Conservation (phyloP, 495 filamentous ascomycete genomes). For the Rhizodiscina lignyota region DNA sequence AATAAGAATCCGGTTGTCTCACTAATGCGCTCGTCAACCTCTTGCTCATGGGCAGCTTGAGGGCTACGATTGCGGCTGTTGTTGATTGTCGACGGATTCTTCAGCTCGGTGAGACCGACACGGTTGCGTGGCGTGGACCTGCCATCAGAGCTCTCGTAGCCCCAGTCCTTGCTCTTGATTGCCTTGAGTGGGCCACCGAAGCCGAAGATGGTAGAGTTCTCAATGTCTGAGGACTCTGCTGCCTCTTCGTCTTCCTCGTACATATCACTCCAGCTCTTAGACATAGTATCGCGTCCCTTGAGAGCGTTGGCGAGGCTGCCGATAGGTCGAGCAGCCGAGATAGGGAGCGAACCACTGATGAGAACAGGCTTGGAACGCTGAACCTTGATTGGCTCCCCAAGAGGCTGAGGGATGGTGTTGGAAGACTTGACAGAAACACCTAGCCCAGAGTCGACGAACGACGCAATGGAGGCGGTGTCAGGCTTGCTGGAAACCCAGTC, state of each 20-base stretch:
- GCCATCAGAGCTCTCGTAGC: slow-evolving; percentile 11
- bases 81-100: slow-evolving; percentile 19
- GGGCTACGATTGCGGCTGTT: slow-evolving; percentile 16
- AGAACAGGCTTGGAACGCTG: slow-evolving; percentile 30
- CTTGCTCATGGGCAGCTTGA: slow-evolving; percentile 2
- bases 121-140: slow-evolving; percentile 18
- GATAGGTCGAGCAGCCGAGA: slow-evolving; percentile 39
- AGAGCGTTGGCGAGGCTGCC: slow-evolving; percentile 35
- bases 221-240: slow-evolving; percentile 11
- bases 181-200: not conserved
- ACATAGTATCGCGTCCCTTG: slow-evolving; percentile 53
- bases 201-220: slow-evolving; percentile 11
- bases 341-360: slow-evolving; percentile 65
- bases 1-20: slow-evolving; percentile 52
- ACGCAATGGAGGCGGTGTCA: slow-evolving; percentile 63
- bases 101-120: slow-evolving; percentile 18
- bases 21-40: slow-evolving; percentile 25
- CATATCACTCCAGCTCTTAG: slow-evolving; percentile 95
- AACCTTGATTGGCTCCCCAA: slow-evolving; percentile 15
- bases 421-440: slow-evolving; percentile 52
- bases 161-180: slow-evolving; percentile 15
- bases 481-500: slow-evolving; percentile 32
- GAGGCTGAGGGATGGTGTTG: slow-evolving; percentile 23
- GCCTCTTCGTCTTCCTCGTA: slow-evolving; percentile 84
- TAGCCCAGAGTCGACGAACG: slow-evolving; percentile 58